Conservation (phyloP, 2,329 filamentous ascomycete genomes). For the Penicillium sp. region DNA sequence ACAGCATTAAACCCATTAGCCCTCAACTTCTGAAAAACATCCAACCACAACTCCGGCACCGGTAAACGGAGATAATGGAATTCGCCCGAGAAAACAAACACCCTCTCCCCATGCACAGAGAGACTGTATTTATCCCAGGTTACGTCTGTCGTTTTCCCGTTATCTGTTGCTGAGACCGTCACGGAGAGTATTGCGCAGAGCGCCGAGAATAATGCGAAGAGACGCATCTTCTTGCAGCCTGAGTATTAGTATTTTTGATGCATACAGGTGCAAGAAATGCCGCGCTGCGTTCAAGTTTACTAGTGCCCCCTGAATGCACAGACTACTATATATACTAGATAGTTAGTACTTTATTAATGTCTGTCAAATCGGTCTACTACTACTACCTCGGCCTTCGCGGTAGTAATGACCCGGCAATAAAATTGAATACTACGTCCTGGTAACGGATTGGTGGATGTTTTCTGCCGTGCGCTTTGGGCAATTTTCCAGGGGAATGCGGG, state of each 20-base stretch:
- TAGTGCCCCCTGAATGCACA: too few relatives aligned
- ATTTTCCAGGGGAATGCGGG: slow-evolving; percentile 21
- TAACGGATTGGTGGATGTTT: slow-evolving; percentile 37
- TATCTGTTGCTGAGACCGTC: slow-evolving; percentile 34
- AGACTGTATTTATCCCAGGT: slow-evolving; percentile 59
- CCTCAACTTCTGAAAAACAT: slow-evolving; percentile 60
- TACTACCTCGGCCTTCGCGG: slow-evolving; percentile 25
- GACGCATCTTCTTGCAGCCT: slow-evolving; percentile 22
- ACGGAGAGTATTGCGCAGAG: slow-evolving; percentile 5
- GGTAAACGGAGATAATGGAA: slow-evolving; percentile 60
- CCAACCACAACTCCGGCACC: slow-evolving; percentile 59
- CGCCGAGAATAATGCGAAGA: slow-evolving; percentile 21
- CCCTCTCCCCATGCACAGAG: slow-evolving; percentile 53
- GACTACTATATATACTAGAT: too few relatives aligned
- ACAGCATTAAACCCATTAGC: slow-evolving; percentile 59
- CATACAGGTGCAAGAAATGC: too few relatives aligned
- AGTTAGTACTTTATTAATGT: too few relatives aligned
- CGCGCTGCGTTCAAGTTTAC: too few relatives aligned
- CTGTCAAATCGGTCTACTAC: too few relatives aligned
- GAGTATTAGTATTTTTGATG: too few relatives aligned
- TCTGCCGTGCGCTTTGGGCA: slow-evolving; percentile 19
- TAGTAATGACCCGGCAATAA: slow-evolving; percentile 26
- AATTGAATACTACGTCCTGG: too few relatives aligned
- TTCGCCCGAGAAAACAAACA: slow-evolving; percentile 56
- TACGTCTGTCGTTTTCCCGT: slow-evolving; percentile 51